Evolutionary conservation across 768 basidiomycete genomes (phyloP).

Genomic region (Phylloporus rhodoxanthus): DNA sequence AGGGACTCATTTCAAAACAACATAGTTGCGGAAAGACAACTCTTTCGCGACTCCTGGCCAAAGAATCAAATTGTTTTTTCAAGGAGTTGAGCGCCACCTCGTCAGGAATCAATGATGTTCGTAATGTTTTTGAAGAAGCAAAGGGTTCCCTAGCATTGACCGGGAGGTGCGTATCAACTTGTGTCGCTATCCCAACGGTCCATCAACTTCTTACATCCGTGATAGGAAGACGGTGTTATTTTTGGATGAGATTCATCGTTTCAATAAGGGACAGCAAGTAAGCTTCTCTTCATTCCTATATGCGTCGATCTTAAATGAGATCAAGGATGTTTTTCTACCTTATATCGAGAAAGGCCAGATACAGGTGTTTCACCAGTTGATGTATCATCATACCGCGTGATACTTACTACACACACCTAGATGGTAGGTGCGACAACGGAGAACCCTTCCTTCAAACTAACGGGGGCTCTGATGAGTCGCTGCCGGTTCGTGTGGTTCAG

Average conservation of each 20-base stretch:
- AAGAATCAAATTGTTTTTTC: conserved; percentile 52
- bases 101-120: conserved; percentile 62
- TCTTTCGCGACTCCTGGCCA: conserved; percentile 64
- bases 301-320: conserved; percentile 8
- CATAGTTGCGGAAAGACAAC: conserved; percentile 69
- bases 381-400: not conserved
- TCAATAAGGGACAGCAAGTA: conserved; percentile 67
- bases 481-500: conserved; percentile 50
- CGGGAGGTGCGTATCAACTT: conserved; percentile 42
- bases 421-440: conserved; percentile 84
- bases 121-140: conserved; percentile 72
- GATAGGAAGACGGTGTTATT: conserved; percentile 67
- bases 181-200: not conserved
- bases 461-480: conserved; percentile 64
- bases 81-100: conserved; percentile 76
- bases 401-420: conserved; percentile 24
- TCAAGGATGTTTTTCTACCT: conserved; percentile 73
- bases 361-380: conserved; percentile 36
- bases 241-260: conserved; percentile 81
- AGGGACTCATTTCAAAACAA: not conserved
- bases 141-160: conserved; percentile 57
- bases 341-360: conserved; percentile 75
- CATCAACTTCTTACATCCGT: conserved; percentile 7
- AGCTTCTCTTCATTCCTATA: not conserved
- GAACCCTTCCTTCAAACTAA: conserved; percentile 82